phyloP scores from a whole-genome alignment of 2,329 filamentous ascomycete genomes.

The Niveomyces coronatus region DNA sequence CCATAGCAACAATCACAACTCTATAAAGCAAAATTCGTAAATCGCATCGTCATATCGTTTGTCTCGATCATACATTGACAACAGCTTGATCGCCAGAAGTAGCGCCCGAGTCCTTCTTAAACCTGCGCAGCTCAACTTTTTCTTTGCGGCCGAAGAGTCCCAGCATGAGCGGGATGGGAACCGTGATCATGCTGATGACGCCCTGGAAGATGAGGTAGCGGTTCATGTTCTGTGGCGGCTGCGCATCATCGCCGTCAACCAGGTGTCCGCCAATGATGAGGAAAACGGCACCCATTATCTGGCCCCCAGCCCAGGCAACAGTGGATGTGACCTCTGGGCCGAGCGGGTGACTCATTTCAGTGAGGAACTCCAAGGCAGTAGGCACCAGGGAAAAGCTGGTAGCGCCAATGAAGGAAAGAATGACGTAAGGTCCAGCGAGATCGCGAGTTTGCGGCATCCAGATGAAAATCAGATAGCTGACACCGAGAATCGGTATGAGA shows the following conservation, averaged over 20 bases:
- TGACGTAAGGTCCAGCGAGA: conserved; percentile 60
- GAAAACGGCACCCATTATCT: conserved; percentile 76
- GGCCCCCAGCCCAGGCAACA: conserved; percentile 76
- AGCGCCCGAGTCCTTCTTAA: conserved; percentile 35
- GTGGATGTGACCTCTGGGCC: conserved; percentile 77
- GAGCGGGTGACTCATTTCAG: conserved; percentile 79
- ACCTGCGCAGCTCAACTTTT: conserved; percentile 39
- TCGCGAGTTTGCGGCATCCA: conserved; percentile 57
- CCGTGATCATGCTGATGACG: conserved; percentile 52
- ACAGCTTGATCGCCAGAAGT: conserved; percentile 6
- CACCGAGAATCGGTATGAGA: conserved; percentile 62
- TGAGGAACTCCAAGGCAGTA: conserved; percentile 74
- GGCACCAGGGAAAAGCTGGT: conserved; percentile 73
- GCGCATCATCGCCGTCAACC: conserved; percentile 38
- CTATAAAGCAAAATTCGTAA: not conserved
- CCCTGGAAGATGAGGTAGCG: conserved; percentile 69
- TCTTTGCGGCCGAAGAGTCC: conserved; percentile 57
- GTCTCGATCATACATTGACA: not conserved
- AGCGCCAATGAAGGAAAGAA: conserved; percentile 69
- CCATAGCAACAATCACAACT: no score
- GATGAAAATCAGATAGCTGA: conserved; percentile 67
- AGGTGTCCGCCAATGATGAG: conserved; percentile 75
- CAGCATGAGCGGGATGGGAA: conserved; percentile 58
- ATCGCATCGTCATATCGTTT: no score
- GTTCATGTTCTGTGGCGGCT: conserved; percentile 63